phyloP scores from a whole-genome alignment of 2,329 filamentous ascomycete species.

The Incumbomyces delicatus region DNA sequence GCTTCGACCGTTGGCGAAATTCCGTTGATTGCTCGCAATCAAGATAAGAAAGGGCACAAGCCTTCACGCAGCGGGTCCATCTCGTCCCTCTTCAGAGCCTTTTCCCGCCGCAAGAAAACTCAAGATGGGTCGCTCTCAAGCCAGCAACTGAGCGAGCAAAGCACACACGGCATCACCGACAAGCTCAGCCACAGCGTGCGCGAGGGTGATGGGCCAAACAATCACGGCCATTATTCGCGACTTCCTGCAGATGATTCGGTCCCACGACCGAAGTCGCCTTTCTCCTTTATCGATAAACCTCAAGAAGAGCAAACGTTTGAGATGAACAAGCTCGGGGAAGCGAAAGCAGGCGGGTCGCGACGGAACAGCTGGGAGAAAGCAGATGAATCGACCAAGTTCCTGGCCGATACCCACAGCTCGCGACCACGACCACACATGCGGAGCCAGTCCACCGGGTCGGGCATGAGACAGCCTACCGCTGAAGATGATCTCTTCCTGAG shows the following conservation, averaged over 20 bases:
- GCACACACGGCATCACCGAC: constrained; percentile 15
- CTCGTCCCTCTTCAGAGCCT: constrained; percentile 15
- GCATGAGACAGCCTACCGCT: neutral
- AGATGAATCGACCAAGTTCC: constrained; percentile 5
- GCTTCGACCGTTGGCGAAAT: constrained; percentile 10
- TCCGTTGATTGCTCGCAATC: constrained; percentile 9
- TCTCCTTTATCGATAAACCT: constrained; percentile 55
- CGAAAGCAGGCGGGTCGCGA: constrained; percentile 7
- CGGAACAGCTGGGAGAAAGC: constrained; percentile 10
- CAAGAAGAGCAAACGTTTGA: constrained; percentile 19
- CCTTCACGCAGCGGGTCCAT: constrained; percentile 17
- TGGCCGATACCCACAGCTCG: constrained; percentile 7
- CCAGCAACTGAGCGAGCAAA: constrained; percentile 17
- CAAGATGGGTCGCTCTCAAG: constrained; percentile 14
- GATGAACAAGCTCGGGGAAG: constrained; percentile 15
- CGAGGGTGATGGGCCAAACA: constrained; percentile 9
- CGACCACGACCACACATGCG: constrained; percentile 7
- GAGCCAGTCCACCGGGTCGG: constrained; percentile 9
- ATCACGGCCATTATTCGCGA: constrained; percentile 8
- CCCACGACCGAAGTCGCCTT: constrained; percentile 62
- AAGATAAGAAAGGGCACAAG: constrained; percentile 7
- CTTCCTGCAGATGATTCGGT: constrained; percentile 36
- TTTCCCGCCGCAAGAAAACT: constrained; percentile 16
- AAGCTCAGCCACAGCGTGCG: constrained; percentile 18
- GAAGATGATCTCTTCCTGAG: constrained; percentile 5